Evolutionary conservation across 495 filamentous ascomycete genomes (phyloP), one percentile per base, ranked within the genome.

Genomic region (Tuber aestivum): DNA sequence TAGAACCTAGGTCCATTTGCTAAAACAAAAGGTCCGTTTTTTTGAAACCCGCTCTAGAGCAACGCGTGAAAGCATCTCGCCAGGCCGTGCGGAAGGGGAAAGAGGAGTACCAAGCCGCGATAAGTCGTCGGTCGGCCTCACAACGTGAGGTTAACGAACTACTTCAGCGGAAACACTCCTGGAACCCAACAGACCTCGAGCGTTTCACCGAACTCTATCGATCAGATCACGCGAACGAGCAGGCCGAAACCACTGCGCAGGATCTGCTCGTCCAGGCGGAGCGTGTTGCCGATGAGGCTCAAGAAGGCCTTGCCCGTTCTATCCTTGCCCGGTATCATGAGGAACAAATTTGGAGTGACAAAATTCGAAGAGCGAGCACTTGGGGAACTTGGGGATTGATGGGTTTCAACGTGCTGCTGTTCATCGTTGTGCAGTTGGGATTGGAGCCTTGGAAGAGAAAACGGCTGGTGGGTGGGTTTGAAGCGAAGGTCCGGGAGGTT

Each of bases 381-480:
- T 99, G 95, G 95, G 94, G 95, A 37, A 99, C 95, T 3, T 97
- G 96, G 91, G 95, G 95, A 0, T 85, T 99, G 78, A 98, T 99
- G 95, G 94, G 95, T 10, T 88, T 98, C 68, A 99, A 99, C 80
- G 91, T 98, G 4, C 84, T 98, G 56, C 83, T 99, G 56, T 94
- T 99, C 83, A 83, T 99, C 68, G 88, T 94, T 69, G 90, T 97
- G 81, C 93, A 98, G 85, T 90, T 97, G 80, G 90, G 92, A n/a
- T 90, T 97, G 70, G 95, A 99, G 86, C 95, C 95, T 12, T 97
- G 94, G 94, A 90, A 93, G 75, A 87, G 95, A 78, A 87, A 86
- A 78, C 84, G 94, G 78, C 86, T 99, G 74, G 92, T 97, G 42
- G 88, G 88, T 76, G 93, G 92, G 21, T 91, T 92, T 79, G 90